Conservation (phyloP, 495 filamentous ascomycete species). For the Neurospora sp. region DNA sequence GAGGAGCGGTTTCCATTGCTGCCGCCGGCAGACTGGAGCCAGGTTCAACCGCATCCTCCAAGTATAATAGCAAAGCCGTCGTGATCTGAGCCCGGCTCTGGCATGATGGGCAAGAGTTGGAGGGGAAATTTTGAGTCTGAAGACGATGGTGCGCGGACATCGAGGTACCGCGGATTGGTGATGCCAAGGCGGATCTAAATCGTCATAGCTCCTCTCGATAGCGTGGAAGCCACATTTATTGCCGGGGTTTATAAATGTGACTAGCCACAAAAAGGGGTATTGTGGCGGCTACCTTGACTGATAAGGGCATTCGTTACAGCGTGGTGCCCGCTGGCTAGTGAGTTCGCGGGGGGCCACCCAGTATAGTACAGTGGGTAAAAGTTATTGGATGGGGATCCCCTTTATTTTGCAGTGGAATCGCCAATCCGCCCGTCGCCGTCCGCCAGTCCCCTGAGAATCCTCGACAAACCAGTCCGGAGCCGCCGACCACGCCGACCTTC, state of each 20-base stretch:
- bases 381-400: not conserved
- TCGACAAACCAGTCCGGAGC: not conserved
- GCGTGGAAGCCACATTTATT: not conserved
- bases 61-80: not conserved
- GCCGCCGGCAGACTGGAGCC: slow-evolving; percentile 11
- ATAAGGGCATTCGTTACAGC: not conserved
- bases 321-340: not conserved
- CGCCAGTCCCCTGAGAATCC: not conserved
- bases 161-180: not conserved
- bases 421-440: not conserved
- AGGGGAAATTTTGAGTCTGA: not conserved
- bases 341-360: too few species aligned
- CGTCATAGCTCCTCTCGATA: not conserved
- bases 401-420: not conserved
- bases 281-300: not conserved
- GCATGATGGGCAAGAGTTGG: slow-evolving; percentile 1
- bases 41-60: slow-evolving; percentile 25
- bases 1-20: not conserved
- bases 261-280: not conserved
- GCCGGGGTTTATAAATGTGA: not conserved
- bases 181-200: not conserved
- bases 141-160: not conserved
- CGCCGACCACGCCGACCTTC: not conserved
- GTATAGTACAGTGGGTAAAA: not conserved
- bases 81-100: not conserved